Conservation (phyloP, 306 rosid species). For the Corylus avellana region DNA sequence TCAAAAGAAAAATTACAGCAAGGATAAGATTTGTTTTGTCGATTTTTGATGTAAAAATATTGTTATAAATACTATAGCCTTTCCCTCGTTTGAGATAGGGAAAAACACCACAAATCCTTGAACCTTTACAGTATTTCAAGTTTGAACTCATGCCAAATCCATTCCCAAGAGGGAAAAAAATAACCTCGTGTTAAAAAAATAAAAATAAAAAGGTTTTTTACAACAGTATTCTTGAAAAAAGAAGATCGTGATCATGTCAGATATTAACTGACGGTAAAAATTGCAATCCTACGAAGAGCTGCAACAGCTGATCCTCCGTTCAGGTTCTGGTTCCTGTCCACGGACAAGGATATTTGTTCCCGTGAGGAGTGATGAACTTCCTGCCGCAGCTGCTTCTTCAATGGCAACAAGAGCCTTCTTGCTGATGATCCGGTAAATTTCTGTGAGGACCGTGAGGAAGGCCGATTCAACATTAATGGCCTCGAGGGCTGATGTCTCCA, state of each 20-base stretch:
- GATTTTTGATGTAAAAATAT: too few relatives aligned
- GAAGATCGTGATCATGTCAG: slow-evolving; percentile 9
- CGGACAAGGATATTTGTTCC: slow-evolving; percentile 64
- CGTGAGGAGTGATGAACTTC: slow-evolving; percentile 63
- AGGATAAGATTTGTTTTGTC: too few relatives aligned
- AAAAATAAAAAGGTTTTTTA: not conserved
- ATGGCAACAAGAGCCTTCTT: slow-evolving; percentile 64
- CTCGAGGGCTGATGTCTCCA: slow-evolving; percentile 94
- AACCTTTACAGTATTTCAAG: too few relatives aligned
- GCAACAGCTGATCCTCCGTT: slow-evolving; percentile 61
- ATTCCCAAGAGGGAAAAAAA: not conserved
- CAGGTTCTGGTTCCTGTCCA: slow-evolving; percentile 53
- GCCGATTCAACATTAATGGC: slow-evolving; percentile 83
- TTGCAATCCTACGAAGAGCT: slow-evolving; percentile 37
- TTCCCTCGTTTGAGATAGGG: too few relatives aligned
- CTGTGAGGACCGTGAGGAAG: slow-evolving; percentile 73
- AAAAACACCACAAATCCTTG: too few relatives aligned
- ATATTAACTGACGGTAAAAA: slow-evolving; percentile 7
- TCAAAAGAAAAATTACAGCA: too few relatives aligned
- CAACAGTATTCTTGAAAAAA: slow-evolving; percentile 4
- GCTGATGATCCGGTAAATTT: slow-evolving; percentile 62
- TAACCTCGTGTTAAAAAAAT: not conserved
- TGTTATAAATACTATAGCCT: too few relatives aligned
- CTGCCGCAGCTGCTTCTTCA: slow-evolving; percentile 54
- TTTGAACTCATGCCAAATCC: not conserved